These are phyloP conservation scores for Cryphonectria carpinicola DNA, from an alignment of 2,329 filamentous ascomycete species.

Conservation along the genomic window DNA sequence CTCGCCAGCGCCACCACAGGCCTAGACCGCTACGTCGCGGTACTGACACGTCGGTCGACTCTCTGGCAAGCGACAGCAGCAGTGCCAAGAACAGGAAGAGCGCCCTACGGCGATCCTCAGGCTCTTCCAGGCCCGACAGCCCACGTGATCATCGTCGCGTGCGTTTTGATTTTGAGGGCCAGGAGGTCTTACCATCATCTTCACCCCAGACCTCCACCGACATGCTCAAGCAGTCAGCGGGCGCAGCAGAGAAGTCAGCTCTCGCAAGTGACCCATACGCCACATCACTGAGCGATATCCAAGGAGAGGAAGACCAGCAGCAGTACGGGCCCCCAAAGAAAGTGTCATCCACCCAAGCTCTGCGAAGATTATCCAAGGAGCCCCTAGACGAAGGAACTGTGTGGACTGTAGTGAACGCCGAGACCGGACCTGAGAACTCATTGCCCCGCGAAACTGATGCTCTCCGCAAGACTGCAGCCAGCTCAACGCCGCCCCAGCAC, in stretches of 20 bases:
- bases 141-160: slow-evolving; percentile 55
- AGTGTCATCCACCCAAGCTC: slow-evolving; percentile 43
- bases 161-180: slow-evolving; percentile 64
- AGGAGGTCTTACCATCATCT: slow-evolving; percentile 63
- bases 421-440: neutral
- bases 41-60: slow-evolving; percentile 56
- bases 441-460: neutral
- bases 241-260: slow-evolving; percentile 23
- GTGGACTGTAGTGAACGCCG: slow-evolving; percentile 41
- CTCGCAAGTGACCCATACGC: slow-evolving; percentile 31
- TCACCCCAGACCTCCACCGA: slow-evolving; percentile 50
- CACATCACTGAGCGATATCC: slow-evolving; percentile 35
- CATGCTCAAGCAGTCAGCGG: slow-evolving; percentile 29
- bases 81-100: slow-evolving; percentile 49
- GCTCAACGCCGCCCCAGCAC: neutral
- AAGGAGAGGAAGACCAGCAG: slow-evolving; percentile 40
- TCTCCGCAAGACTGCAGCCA: neutral
- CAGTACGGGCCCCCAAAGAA: slow-evolving; percentile 40
- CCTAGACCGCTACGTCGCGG: slow-evolving; percentile 42
- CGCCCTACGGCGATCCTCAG: slow-evolving; percentile 61
- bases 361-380: slow-evolving; percentile 41
- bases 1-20: slow-evolving; percentile 25
- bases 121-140: slow-evolving; percentile 46
- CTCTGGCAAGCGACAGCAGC: slow-evolving; percentile 56
- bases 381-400: slow-evolving; percentile 40